Conservation (phyloP, 345 rosid species). For the Acer campestre region DNA sequence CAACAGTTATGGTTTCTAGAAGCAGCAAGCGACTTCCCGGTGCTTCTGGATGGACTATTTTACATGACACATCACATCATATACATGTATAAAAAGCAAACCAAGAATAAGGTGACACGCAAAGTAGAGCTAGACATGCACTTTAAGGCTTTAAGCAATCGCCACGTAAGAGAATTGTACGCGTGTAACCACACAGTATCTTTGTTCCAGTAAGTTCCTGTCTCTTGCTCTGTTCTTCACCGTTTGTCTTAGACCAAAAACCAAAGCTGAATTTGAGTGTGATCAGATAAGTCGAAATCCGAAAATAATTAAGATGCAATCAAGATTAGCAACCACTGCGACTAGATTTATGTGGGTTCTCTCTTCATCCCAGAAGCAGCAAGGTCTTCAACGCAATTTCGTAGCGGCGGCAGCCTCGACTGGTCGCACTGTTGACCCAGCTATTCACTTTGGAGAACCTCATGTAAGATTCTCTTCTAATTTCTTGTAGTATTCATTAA, state of each 20-base stretch:
- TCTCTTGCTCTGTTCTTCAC: background rate
- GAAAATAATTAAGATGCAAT: constrained; percentile 30
- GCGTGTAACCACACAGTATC: constrained; percentile 20
- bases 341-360: constrained; percentile 20
- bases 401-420: constrained; percentile 26
- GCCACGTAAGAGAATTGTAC: constrained; percentile 26
- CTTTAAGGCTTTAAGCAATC: background rate
- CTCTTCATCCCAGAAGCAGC: constrained; percentile 5
- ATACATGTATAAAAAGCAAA: background rate
- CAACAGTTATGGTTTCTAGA: background rate
- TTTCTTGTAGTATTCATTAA: background rate
- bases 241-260: background rate
- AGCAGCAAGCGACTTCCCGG: constrained; percentile 18
- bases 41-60: constrained; percentile 13
- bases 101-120: constrained; percentile 10
- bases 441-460: constrained; percentile 41
- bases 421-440: constrained; percentile 49
- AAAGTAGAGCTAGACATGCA: constrained; percentile 4
- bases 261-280: background rate
- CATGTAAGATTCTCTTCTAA: constrained; percentile 31
- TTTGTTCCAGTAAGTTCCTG: constrained; percentile 24
- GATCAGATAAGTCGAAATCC: background rate
- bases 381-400: constrained; percentile 20
- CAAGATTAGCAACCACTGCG: constrained; percentile 40
- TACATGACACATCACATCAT: background rate